Base-by-base conservation (phyloP, 192 early-diverging fungal genomes). In the Coemansia sp. region DNA sequence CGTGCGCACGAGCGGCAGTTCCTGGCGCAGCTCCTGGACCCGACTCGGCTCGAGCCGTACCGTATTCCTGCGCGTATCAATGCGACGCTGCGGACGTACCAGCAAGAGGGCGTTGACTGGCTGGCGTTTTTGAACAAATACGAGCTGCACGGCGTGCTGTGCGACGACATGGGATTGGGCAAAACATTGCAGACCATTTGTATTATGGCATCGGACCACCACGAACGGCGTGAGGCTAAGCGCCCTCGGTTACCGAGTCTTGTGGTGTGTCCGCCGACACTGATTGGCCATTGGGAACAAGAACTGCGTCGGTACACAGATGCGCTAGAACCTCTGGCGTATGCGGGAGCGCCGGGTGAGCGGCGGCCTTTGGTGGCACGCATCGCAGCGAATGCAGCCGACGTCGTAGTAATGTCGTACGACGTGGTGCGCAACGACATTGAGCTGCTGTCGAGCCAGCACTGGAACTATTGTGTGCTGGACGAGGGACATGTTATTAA, bases 401-500 rank as follows among this genome's bases (percentile, higher is more conserved):
- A 98, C 62, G 87, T 96, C 29, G 82, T 94, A 3, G 92, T 99
- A 66, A 94, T 91, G 84, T 98, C 96, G 7, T 99, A 99, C 69
- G 96, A 99, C 72, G 91, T 96, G 6, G 87, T 98, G 52, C 89
- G 95, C 51, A 95, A 96, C 72, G 97, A 99, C 70, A 90, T 97
- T 61, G 94, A 96, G 25, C 85, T 89, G 9, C 68, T 98, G 50
- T 65, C 73, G 3, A 63, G 70, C 10, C 78, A 91, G 35, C 68
- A 84, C 57, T 98, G 92, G 90, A 97, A 98, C 76, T 98, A 96
- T 71, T 95, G 93, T 67, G 89, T 96, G 56, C 79, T 99, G 47
- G 97, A 99, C 73, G 97, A 99, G 82, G 97, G 97, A 0, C 97
- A 99, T 67, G 86, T 94, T 24, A 99, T 99, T 79, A 95, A 94